Evolutionary conservation across 495 filamentous ascomycete genomes (phyloP).

Genomic region (Podospora didyma): DNA sequence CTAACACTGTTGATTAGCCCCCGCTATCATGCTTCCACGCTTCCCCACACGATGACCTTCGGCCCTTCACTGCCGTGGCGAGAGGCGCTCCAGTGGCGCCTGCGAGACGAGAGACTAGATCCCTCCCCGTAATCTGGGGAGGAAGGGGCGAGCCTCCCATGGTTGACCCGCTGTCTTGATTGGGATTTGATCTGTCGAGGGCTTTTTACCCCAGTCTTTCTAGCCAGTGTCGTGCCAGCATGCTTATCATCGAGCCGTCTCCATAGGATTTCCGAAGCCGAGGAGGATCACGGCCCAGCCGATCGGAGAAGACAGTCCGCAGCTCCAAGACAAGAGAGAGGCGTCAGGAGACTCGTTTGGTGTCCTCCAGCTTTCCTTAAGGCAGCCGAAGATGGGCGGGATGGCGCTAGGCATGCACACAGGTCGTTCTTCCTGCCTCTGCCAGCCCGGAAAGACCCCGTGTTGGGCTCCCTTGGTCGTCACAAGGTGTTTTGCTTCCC

Average conservation of each 20-base stretch:
- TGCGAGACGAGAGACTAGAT: neutral
- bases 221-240: neutral
- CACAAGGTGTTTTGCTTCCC: conserved; percentile 1
- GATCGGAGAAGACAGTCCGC: conserved; percentile 3
- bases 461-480: neutral
- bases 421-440: neutral
- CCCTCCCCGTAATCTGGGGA: conserved; percentile 7
- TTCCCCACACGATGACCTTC: conserved; percentile 15
- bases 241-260: neutral
- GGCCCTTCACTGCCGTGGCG: conserved; percentile 19
- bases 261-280: neutral
- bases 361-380: neutral
- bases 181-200: neutral
- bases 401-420: neutral
- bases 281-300: neutral
- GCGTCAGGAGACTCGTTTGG: neutral
- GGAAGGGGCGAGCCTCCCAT: neutral
- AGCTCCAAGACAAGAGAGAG: conserved; percentile 1
- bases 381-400: neutral
- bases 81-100: neutral
- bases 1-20: conserved; percentile 10
- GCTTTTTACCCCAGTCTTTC: neutral
- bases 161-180: neutral
- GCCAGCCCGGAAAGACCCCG: neutral
- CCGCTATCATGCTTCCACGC: neutral